Conservation (phyloP, 2,329 filamentous ascomycete genomes). For the Trichophaea hybrida region DNA sequence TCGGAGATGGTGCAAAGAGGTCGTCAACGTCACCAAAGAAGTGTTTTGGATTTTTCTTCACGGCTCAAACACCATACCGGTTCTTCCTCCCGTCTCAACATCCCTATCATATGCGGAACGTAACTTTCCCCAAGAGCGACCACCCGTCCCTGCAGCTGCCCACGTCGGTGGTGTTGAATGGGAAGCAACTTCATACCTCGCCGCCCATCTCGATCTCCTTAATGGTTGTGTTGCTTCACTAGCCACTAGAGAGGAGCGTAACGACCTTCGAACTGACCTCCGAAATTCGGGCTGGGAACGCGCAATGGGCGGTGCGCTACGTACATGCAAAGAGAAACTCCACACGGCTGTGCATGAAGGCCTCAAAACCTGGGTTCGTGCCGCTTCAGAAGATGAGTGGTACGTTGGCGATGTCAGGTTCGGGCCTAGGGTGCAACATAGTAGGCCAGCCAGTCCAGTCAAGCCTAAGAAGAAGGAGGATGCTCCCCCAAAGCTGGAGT, state of each 20-base stretch:
- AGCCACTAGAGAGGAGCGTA: conserved; percentile 54
- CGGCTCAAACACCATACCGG: conserved; percentile 70
- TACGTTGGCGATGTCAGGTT: conserved; percentile 65
- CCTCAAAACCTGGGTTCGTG: conserved; percentile 77
- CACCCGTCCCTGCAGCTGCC: conserved; percentile 82
- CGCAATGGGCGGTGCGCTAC: conserved; percentile 66
- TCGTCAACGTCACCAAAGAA: conserved; percentile 85
- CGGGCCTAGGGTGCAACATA: conserved; percentile 39
- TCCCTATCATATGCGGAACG: conserved; percentile 44
- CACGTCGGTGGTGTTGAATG: conserved; percentile 97
- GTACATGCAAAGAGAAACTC: conserved; percentile 95
- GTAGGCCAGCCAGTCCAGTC: conserved; percentile 22
- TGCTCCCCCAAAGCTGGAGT: conserved; percentile 33
- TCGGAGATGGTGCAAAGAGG: conserved; percentile 85
- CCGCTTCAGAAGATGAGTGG: conserved; percentile 79
- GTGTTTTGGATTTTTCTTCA: conserved; percentile 99
- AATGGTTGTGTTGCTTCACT: conserved; percentile 81
- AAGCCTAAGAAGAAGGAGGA: conserved; percentile 28
- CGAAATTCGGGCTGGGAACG: conserved; percentile 81
- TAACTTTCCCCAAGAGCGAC: conserved; percentile 71
- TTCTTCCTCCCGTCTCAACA: conserved; percentile 34
- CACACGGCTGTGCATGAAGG: conserved; percentile 85
- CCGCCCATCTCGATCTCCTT: conserved; percentile 79
- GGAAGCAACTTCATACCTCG: conserved; percentile 95
- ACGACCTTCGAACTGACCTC: conserved; percentile 61